Base-by-base conservation (phyloP, 1,284 basidiomycete genomes). In the Ceratobasidium sp. region DNA sequence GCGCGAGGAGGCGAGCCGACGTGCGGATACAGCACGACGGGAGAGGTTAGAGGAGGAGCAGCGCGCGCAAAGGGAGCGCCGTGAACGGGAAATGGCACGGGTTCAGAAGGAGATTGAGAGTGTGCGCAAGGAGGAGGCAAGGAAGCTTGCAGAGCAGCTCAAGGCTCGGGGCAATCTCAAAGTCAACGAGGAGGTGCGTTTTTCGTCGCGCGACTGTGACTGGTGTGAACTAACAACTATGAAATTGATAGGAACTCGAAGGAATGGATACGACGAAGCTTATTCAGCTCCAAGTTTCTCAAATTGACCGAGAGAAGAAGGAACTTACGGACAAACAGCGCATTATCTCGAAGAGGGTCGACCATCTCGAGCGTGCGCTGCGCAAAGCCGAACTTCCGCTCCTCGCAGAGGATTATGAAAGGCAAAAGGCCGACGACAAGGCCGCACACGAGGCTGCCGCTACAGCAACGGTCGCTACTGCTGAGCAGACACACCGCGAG, bases 251-350 rank as follows among this genome's bases (percentile, higher is more conserved):
- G 92, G 92, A 93, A 81, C 87, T 96, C 83, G 92, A 94, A 79
- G 89, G 90, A 67, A 87, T 96, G 78, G 95, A 96, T 83, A 96
- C 96, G 9, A 91, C 95, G 80, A 91, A 91, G 77, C 89, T 99
- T 76, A 94, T 99, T 82, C 90, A 90, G 69, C 89, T 99, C 79
- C 96, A 98, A 83, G 96, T 99, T 66, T 91, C 95, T 79, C 95
- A 98, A 81, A 87, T 98, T 73, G 97, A 98, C 85, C 98, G 98
- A 85, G 97, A 99, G 85, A 98, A 98, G 89, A 92, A 91, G 79
- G 94, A 97, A 79, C 87, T 95, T 78, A 89, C 88, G 77, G 94
- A 97, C 80, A 90, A 92, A 31, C 87, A 98, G 76, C 92, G 96
- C 47, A 89, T 97, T 78, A 89, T 94, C 71, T 84, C 91, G 74